Evolutionary conservation across 1,139 yeast species (phyloP).

Genomic region (Hansenula lynferdii): DNA sequence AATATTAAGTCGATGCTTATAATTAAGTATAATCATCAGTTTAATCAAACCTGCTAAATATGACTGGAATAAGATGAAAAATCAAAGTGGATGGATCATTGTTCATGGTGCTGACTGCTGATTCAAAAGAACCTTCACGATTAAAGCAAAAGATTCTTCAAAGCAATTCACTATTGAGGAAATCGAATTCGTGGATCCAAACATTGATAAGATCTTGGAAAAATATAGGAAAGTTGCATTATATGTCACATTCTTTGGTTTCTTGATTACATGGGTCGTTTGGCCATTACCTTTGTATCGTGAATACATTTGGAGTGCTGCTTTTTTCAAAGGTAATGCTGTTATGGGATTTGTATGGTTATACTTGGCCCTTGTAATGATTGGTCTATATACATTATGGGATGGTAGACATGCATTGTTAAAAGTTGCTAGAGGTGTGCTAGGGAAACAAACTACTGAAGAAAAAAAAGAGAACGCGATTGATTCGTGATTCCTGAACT

Average conservation of each 20-base stretch:
- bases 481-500: no score
- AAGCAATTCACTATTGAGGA: conserved; percentile 6
- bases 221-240: conserved; percentile 29
- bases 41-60: conserved; percentile 26
- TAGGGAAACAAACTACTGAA: no score
- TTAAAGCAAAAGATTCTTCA: conserved; percentile 4
- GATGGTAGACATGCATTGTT: conserved; percentile 31
- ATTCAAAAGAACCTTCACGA: conserved; percentile 1
- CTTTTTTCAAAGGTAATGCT: conserved; percentile 34
- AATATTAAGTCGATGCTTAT: no score
- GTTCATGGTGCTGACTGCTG: not conserved
- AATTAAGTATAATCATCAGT: conserved; percentile 25
- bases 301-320: conserved; percentile 35
- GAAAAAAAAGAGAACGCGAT: no score
- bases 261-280: conserved; percentile 34
- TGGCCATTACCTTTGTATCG: conserved; percentile 47
- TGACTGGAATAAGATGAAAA: conserved; percentile 28
- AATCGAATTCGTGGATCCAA: conserved; percentile 1
- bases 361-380: conserved; percentile 28
- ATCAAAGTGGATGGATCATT: conserved; percentile 18
- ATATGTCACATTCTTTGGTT: conserved; percentile 25
- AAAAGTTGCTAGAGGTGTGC: conserved; percentile 25
- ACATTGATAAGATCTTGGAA: conserved; percentile 7
- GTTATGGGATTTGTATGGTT: conserved; percentile 33
- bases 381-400: conserved; percentile 35